Conservation (phyloP, 371 early-diverging fungal genomes). For the Capillidium rhysosporum region DNA sequence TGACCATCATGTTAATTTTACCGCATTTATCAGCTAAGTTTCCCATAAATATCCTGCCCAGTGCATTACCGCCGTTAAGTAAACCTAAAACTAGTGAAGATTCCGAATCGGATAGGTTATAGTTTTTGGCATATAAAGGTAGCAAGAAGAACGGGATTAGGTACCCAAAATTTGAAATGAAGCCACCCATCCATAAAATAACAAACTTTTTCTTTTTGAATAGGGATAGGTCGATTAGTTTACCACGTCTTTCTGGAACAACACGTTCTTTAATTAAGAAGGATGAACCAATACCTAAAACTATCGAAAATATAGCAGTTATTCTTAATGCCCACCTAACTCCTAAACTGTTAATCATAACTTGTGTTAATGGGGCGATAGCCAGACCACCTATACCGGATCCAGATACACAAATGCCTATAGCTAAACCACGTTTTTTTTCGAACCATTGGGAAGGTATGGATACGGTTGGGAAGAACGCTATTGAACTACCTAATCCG, state of each 20-base stretch:
- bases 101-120: too few species aligned
- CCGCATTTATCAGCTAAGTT: constrained; percentile 34
- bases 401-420: constrained; percentile 52
- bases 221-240: too few species aligned
- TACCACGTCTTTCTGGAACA: not conserved
- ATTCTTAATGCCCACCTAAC: constrained; percentile 23
- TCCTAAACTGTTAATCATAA: constrained; percentile 18
- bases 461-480: constrained; percentile 37
- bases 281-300: not conserved
- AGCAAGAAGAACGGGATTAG: too few species aligned
- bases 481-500: constrained; percentile 32
- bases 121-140: too few species aligned
- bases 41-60: constrained; percentile 43
- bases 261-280: not conserved
- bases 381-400: constrained; percentile 38
- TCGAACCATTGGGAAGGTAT: constrained; percentile 56
- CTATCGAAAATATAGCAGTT: not conserved
- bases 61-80: constrained; percentile 29
- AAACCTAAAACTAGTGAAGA: constrained; percentile 26
- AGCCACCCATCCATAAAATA: too few species aligned
- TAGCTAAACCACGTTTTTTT: constrained; percentile 42
- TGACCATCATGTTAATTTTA: constrained; percentile 25
- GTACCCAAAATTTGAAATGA: too few species aligned
- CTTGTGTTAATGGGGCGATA: constrained; percentile 24
- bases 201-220: too few species aligned